Evolutionary conservation across 148 eudicot genomes (phyloP).

Genomic region (Fagopyrum homotropicum): DNA sequence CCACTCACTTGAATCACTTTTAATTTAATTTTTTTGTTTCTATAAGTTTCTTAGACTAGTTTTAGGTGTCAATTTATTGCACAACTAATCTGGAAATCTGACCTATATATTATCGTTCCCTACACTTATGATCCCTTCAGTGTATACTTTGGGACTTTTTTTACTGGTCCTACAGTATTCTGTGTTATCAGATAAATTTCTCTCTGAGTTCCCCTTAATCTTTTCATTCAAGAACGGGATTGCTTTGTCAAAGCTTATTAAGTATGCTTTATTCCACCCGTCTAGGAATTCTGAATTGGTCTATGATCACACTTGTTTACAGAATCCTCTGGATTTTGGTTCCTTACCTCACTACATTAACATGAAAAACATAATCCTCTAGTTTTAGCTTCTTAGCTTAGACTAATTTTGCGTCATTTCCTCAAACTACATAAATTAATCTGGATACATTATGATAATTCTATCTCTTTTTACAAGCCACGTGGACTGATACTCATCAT

Average conservation of each 20-base stretch:
- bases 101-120: neutral
- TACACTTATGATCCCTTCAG: neutral
- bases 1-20: too few species aligned
- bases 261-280: neutral
- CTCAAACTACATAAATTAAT: neutral
- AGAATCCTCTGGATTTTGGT: neutral
- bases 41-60: neutral
- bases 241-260: neutral
- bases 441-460: neutral
- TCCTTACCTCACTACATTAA: neutral
- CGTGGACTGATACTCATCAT: neutral
- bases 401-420: too few species aligned
- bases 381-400: too few species aligned
- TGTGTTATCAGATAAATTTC: neutral
- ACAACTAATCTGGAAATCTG: neutral
- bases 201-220: neutral
- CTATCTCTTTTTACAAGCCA: neutral
- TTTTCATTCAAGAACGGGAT: neutral
- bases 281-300: neutral
- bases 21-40: neutral
- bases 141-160: neutral
- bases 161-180: neutral
- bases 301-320: neutral
- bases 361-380: neutral
- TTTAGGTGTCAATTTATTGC: neutral